Percentiles rank a stretch among this genome's conserved stretches.
These are phyloP conservation scores for Cicer pinnatifidum DNA, from an alignment of 306 rosid species.

Conservation along the genomic window DNA sequence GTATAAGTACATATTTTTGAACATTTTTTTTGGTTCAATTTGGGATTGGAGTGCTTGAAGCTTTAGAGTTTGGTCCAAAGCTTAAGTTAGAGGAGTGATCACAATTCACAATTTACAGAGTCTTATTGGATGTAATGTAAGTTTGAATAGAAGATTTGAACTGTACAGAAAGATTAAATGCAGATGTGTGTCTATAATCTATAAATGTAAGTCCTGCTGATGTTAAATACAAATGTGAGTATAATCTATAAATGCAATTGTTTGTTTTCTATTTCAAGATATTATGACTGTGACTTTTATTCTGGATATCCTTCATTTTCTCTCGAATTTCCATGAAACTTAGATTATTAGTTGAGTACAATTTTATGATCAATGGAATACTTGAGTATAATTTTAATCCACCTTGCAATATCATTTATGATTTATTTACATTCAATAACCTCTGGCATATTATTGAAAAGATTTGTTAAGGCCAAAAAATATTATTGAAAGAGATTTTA, in stretches of 20 bases:
- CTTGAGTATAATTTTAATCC: too few relatives aligned
- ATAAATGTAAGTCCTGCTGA: background rate
- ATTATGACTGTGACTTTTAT: background rate
- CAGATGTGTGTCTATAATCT: slow-evolving; percentile 31
- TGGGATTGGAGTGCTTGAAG: slow-evolving; percentile 38
- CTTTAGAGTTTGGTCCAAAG: slow-evolving; percentile 37
- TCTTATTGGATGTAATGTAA: slow-evolving; percentile 27
- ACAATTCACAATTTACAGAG: slow-evolving; percentile 24
- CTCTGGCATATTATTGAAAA: too few relatives aligned
- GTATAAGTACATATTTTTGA: background rate
- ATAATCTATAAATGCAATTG: slow-evolving; percentile 15
- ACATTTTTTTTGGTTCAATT: slow-evolving; percentile 40
- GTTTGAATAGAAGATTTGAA: slow-evolving; percentile 40
- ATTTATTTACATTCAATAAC: too few relatives aligned
- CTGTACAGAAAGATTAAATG: slow-evolving; percentile 50
- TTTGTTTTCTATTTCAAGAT: slow-evolving; percentile 2
- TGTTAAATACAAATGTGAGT: slow-evolving; percentile 36
- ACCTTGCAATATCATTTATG: too few relatives aligned
- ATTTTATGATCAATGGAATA: too few relatives aligned
- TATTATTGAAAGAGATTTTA: too few relatives aligned
- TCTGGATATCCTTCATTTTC: background rate
- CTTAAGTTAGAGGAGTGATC: slow-evolving; percentile 34
- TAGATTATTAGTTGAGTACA: background rate
- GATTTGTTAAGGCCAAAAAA: too few relatives aligned
- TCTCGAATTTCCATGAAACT: background rate